Base-by-base conservation (phyloP, 228 moss, liverwort and hornwort species). In the Sphagnum magellanicum region DNA sequence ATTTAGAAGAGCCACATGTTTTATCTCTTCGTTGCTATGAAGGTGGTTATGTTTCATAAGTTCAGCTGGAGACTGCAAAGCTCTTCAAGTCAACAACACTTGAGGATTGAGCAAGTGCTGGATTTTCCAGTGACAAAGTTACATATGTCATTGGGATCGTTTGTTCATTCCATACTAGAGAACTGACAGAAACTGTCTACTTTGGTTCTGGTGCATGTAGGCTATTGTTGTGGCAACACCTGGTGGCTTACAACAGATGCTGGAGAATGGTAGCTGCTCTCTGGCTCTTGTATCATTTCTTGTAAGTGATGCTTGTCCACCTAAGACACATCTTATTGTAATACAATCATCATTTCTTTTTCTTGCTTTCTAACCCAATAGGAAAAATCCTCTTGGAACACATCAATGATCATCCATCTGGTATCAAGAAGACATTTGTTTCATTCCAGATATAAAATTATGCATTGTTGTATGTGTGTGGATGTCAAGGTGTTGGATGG, bases 201-300 rank as follows among this genome's bases (percentile, higher is more conserved):
- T 51, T 68, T 4, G 8, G 10, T 52, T 8, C 60, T 5, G 32
- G 7, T 70, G 51, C 4, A 17, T 32, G 70, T 76, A 89, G 89
- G 81, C 78, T 8, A 71, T 91, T 48, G 79, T 88, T 49, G 88
- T 91, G 59, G 86, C 88, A 8, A 91, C 88, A 51, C 91, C 88
- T 4, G 80, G 77, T 32, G 79, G 88, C n/a, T 80, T 91, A 51
- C 88, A 88, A 65, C 83, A 91, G 63, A 76, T 88, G 59, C 60
- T 88, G 79, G 79, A 79, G 53, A 83, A 88, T 72, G 88, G 88
- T 61, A 76, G 79, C 50, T 91, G 88, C 73, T 86, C 91, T 6
- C 75, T 91, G 67, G 79, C 74, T 48, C 78, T 74, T 48, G 91
- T 86, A 16, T 84, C 88, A 13, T 88, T 78, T 61, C 78, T 91